Base-by-base conservation (phyloP, 768 basidiomycete species). In the Rhizopogon roseolus region DNA sequence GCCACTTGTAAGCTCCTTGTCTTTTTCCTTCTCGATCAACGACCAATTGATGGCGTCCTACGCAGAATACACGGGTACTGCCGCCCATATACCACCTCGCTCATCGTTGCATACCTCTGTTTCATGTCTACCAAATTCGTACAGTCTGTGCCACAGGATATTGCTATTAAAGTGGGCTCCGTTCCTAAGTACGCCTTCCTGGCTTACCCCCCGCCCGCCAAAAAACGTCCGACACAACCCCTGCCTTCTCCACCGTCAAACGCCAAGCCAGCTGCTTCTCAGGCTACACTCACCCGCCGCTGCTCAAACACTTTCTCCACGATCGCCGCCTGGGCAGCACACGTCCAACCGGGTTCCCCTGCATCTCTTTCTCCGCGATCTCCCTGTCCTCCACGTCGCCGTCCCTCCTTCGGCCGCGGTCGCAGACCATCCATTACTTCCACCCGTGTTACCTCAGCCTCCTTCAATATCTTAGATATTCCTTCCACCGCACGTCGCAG, bases 291-390 rank as follows among this genome's bases (percentile, higher is more conserved):
- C 8, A 63, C 56, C 60, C 58, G 52, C 8, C 67, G 65, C 46
- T 73, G 73, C 57, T 76, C 80, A 19, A 75, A 70, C 50, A 76
- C 80, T 2, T 74, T 74, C 58, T 70, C 77, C 2, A 62, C 74
- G 38, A 86, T 89, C 43, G 62, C 77, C 14, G 58, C 79, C 38
- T 90, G 88, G 88, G 84, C 81, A 5, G 70, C 80, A 17, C 74
- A 71, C 57, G 84, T 90, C 52, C 81, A 85, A 53, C 88, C 87
- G 5, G 87, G 86, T 6, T 83, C 86, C 14, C 86, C 87, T 3
- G 73, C 68, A 0, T 71, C 75, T 10, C 48, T 61, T n/a, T 68
- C 74, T 36, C 74, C 78, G 2, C 60, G 62, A 29, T 76, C 76
- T 5, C 73, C 72, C 17, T 68, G 69, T 41, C 74, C 59, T 22